Percentiles rank a stretch among this genome's conserved stretches.
Conservation (phyloP, 2,329 filamentous ascomycete species). For the Alternaria sp. region DNA sequence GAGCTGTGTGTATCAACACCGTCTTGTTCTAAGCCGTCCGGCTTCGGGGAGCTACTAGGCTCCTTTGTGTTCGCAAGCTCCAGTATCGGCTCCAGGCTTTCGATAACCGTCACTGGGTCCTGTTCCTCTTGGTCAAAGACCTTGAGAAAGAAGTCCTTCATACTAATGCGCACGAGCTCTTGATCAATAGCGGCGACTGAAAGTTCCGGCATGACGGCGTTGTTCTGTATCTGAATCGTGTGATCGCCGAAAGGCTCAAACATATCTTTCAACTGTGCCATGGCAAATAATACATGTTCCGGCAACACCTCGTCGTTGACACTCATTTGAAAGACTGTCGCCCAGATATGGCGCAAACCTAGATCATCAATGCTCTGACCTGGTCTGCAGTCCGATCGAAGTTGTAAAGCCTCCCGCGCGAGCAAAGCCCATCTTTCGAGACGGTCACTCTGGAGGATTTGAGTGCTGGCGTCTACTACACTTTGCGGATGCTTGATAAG, state of each 20-base stretch:
- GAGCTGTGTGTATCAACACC: constrained; percentile 15
- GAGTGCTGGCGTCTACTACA: constrained; percentile 59
- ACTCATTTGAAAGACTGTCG: constrained; percentile 67
- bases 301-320: constrained; percentile 62
- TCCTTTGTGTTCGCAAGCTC: constrained; percentile 60
- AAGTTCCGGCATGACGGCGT: constrained; percentile 85
- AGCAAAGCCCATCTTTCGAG: constrained; percentile 66
- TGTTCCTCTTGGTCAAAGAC: constrained; percentile 84
- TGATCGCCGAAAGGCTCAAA: constrained; percentile 58
- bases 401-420: constrained; percentile 60
- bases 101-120: constrained; percentile 84
- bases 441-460: constrained; percentile 63
- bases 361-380: constrained; percentile 50
- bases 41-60: background rate
- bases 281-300: constrained; percentile 66
- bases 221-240: constrained; percentile 75
- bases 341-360: constrained; percentile 69
- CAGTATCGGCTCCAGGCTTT: constrained; percentile 89
- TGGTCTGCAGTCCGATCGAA: constrained; percentile 36
- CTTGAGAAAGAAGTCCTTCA: constrained; percentile 93
- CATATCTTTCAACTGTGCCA: constrained; percentile 66
- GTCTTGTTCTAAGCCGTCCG: constrained; percentile 11
- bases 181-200: constrained; percentile 84
- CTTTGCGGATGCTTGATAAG: constrained; percentile 67
- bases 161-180: constrained; percentile 90